phyloP scores from a whole-genome alignment of 495 filamentous ascomycete genomes.

The Aspergillus nanangensis region DNA sequence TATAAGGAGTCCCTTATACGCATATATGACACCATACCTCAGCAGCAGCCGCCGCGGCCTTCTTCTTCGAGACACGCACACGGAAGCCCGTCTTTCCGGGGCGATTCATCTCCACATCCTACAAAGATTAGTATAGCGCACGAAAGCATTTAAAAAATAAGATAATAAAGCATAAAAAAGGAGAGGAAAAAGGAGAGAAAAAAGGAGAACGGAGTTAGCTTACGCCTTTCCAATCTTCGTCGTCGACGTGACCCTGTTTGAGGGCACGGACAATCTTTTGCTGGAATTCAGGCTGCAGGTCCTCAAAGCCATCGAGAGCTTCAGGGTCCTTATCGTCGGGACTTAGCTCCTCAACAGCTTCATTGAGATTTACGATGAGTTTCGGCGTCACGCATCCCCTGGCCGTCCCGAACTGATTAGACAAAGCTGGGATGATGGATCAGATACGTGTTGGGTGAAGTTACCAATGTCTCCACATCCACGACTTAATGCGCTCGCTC shows the following conservation, averaged over 20 bases:
- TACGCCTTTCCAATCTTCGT: conserved; percentile 77
- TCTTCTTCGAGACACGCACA: conserved; percentile 37
- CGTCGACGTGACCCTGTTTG: conserved; percentile 65
- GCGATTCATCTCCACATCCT: conserved; percentile 68
- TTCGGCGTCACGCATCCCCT: conserved; percentile 81
- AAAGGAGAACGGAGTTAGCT: conserved; percentile 25
- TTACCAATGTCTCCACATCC: conserved; percentile 77
- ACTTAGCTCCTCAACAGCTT: conserved; percentile 26
- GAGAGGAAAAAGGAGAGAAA: neutral
- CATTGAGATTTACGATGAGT: conserved; percentile 52
- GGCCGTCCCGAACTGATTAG: no score
- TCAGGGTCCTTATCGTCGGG: conserved; percentile 33
- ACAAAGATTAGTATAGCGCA: conserved; percentile 1
- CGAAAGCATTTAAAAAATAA: no score
- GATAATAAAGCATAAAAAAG: no score
- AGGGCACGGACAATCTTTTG: conserved; percentile 60
- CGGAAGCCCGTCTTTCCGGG: conserved; percentile 61
- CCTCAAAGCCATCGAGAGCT: conserved; percentile 66
- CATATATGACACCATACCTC: no score
- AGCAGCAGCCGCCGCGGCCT: conserved; percentile 23
- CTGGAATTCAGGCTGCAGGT: conserved; percentile 56
- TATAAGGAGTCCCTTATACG: no score
- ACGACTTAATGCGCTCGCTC: conserved; percentile 44
- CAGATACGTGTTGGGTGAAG: no score
- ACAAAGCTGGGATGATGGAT: no score